Evolutionary conservation across 2,329 filamentous ascomycete species (phyloP).

Genomic region (Diaporthe amygdali): DNA sequence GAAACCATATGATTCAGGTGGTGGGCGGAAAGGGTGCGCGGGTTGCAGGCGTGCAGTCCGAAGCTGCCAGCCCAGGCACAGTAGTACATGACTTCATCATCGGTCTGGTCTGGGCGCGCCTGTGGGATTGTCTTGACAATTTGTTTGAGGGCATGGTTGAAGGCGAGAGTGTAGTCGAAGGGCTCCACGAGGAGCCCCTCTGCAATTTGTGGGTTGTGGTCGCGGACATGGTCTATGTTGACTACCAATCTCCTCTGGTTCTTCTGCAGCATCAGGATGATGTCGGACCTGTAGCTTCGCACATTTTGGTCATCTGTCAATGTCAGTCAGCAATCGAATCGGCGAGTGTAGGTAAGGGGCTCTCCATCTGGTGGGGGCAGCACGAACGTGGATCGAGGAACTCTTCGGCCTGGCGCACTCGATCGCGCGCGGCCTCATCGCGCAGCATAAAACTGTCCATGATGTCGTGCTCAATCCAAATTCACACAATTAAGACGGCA

Average conservation of each 20-base stretch:
- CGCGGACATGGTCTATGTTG: constrained; percentile 88
- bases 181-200: constrained; percentile 79
- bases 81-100: constrained; percentile 86
- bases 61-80: constrained; percentile 98
- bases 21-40: constrained; percentile 84
- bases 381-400: constrained; percentile 89
- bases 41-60: constrained; percentile 93
- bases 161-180: constrained; percentile 87
- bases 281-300: constrained; percentile 86
- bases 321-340: background rate
- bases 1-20: constrained; percentile 98
- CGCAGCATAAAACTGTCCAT: constrained; percentile 80
- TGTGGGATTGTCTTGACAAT: constrained; percentile 82
- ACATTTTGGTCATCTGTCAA: constrained; percentile 55
- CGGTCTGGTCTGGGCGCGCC: constrained; percentile 75
- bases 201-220: constrained; percentile 84
- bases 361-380: background rate
- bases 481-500: background rate
- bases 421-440: constrained; percentile 84
- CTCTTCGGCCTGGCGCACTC: constrained; percentile 85
- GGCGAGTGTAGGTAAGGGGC: no score
- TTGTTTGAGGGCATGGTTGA: constrained; percentile 88
- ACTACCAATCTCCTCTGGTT: constrained; percentile 70
- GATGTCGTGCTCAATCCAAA: constrained; percentile 30
- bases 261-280: constrained; percentile 77